These are phyloP conservation scores for Sclerotiophoma versabilis DNA, from an alignment of 2,329 filamentous ascomycete genomes.

Conservation along the genomic window DNA sequence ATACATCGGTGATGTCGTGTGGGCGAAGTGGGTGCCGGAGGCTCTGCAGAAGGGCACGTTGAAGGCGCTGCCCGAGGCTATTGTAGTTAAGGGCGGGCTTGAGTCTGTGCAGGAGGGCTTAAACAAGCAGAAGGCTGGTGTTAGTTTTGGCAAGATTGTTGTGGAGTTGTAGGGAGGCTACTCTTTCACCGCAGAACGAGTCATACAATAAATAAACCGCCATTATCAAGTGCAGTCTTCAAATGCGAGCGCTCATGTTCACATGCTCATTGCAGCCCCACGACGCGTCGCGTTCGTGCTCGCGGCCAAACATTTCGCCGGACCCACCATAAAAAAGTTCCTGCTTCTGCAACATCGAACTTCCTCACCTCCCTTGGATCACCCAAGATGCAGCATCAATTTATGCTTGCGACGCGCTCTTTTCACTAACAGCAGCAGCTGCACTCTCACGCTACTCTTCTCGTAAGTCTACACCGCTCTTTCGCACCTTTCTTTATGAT, in stretches of 20 bases:
- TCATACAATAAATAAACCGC: no score
- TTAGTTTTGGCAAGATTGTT: constrained; percentile 46
- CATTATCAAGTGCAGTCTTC: not conserved
- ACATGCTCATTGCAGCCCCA: not conserved
- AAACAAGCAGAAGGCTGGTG: constrained; percentile 38
- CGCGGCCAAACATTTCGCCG: constrained; percentile 10
- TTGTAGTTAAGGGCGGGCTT: constrained; percentile 39
- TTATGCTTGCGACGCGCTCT: not conserved
- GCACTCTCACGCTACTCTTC: not conserved
- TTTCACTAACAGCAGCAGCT: not conserved
- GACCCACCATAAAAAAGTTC: constrained; percentile 17
- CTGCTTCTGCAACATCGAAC: not conserved
- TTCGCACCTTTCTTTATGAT: constrained; percentile 5
- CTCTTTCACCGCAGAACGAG: not conserved
- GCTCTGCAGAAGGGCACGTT: constrained; percentile 41
- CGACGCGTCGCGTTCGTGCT: constrained; percentile 4
- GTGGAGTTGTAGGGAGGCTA: constrained; percentile 27
- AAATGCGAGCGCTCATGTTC: not conserved
- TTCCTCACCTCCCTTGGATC: not conserved
- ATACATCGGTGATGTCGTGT: constrained; percentile 43
- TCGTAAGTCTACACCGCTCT: constrained; percentile 1
- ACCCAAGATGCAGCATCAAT: not conserved
- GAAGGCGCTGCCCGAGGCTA: constrained; percentile 41
- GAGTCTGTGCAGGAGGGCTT: constrained; percentile 39
- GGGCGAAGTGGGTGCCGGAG: constrained; percentile 43